Base-by-base conservation (phyloP, 2,329 filamentous ascomycete species). In the Lachnellula suecica region DNA sequence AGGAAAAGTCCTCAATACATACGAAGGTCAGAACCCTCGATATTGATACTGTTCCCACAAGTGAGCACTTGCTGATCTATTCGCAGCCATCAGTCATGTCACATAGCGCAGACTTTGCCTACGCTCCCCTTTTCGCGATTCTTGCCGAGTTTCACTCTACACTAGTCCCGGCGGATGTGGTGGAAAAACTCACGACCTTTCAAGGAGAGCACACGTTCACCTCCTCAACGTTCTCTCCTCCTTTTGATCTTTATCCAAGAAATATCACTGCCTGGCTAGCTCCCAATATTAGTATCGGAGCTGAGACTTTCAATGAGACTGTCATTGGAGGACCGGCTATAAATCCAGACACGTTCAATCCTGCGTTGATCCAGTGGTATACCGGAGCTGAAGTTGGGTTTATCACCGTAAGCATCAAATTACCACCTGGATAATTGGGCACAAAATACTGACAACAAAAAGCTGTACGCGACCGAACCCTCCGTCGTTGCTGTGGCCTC, bases 261-360 rank as follows among this genome's bases (percentile, higher is more conserved):
- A 85, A 85, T 59, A 79, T 85, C 54, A 78, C 78, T 0, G 74
- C 79, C 10, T 86, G 80, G 79, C 59, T 86, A 0, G 78, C 78
- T 0, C 66, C 74, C 3, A 75, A 79, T 22, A 68, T 86, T 10
- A 83, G 77, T 8, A 84, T 87, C 54, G 83, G 83, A 34, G 80
- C 78, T 0, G 77, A 83, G 61, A 78, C 79, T 0, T 83, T 82
- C 58, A 72, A 78, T 11, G 76, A 85, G 64, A 77, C 72, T 38
- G 74, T 75, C 2, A 65, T 84, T 5, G 83, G 82, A 9, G 83
- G 83, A 0, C 76, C 78, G 4, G 71, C 74, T 1, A 72, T 72
- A 46, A 79, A 77, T 40, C 74, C 74, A 4, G 71, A 65, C 6
- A 74, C 77, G 0, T 86, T 83, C 65, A 84, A 79, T 52, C 83